Percentiles rank a stretch among this genome's conserved stretches.
phyloP scores from a whole-genome alignment of 2,329 filamentous ascomycete species.

The Epichloe hybrida region DNA sequence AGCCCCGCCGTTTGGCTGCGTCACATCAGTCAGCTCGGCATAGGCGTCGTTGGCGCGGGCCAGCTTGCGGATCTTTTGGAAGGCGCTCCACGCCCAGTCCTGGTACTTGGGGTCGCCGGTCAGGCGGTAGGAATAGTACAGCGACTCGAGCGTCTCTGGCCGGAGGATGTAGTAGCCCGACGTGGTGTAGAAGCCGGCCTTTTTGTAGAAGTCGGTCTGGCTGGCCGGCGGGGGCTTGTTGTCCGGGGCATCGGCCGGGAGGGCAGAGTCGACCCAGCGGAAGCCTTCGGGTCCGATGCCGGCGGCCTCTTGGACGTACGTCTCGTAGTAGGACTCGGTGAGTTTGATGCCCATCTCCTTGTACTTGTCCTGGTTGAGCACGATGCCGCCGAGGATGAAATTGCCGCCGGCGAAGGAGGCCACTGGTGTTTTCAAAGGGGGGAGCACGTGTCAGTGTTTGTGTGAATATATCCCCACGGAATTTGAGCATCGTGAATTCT shows the following conservation, averaged over 20 bases:
- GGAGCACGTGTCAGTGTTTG: conserved; percentile 9
- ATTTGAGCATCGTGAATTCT: too few relatives aligned
- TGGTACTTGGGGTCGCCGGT: conserved; percentile 66
- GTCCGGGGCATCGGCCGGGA: conserved; percentile 20
- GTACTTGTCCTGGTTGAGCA: conserved; percentile 52
- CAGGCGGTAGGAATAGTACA: conserved; percentile 75
- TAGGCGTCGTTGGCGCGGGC: conserved; percentile 54
- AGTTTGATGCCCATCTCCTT: conserved; percentile 61
- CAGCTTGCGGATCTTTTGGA: conserved; percentile 51
- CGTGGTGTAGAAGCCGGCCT: conserved; percentile 59
- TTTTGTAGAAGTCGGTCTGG: conserved; percentile 46
- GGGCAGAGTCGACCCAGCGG: conserved; percentile 39
- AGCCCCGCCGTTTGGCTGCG: conserved; percentile 43
- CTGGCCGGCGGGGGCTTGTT: conserved; percentile 28
- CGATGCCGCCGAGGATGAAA: conserved; percentile 68
- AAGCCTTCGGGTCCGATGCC: conserved; percentile 67
- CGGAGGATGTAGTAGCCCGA: conserved; percentile 52
- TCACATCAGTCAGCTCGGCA: conserved; percentile 53
- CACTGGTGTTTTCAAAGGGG: conserved; percentile 23
- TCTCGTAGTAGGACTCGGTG: conserved; percentile 58
- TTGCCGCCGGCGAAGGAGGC: conserved; percentile 78
- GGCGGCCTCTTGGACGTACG: conserved; percentile 55
- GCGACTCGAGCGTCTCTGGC: conserved; percentile 70
- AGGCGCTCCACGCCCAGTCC: conserved; percentile 74
- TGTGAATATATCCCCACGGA: conserved; percentile 19